Evolutionary conservation across 768 basidiomycete genomes (phyloP).

Genomic region (Amanita exitialis): DNA sequence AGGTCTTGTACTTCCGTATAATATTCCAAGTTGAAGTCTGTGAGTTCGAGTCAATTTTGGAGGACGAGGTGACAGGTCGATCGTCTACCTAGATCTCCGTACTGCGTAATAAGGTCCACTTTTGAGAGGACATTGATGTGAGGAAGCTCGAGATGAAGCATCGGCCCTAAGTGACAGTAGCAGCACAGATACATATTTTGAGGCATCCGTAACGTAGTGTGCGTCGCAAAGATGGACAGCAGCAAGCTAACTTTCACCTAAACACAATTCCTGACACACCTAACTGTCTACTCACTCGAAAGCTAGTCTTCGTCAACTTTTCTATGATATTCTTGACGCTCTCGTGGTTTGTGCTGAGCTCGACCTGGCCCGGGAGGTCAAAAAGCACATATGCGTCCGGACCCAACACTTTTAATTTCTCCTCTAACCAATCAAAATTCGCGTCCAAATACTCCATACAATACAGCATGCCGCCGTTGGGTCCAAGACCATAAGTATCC

Average conservation of each 20-base stretch:
- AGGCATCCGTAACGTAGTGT: slow-evolving; percentile 92
- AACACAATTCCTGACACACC: background rate
- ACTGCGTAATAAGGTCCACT: slow-evolving; percentile 81
- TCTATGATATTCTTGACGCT: slow-evolving; percentile 76
- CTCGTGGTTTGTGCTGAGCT: slow-evolving; percentile 92
- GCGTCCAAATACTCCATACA: slow-evolving; percentile 94
- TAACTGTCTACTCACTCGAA: slow-evolving; percentile 55
- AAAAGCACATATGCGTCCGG: slow-evolving; percentile 83
- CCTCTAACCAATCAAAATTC: slow-evolving; percentile 88
- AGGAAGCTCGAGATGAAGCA: slow-evolving; percentile 98
- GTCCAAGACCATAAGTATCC: slow-evolving; percentile 76
- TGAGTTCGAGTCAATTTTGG: background rate
- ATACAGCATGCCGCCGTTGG: slow-evolving; percentile 94
- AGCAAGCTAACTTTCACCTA: slow-evolving; percentile 52
- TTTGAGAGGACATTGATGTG: slow-evolving; percentile 97
- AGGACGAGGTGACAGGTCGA: background rate
- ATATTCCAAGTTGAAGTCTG: slow-evolving; percentile 95
- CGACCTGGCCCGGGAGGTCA: slow-evolving; percentile 96
- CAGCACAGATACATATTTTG: slow-evolving; percentile 90
- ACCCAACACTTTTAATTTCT: slow-evolving; percentile 51
- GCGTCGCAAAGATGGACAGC: slow-evolving; percentile 95
- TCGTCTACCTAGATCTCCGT: slow-evolving; percentile 76
- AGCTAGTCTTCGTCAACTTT: slow-evolving; percentile 61
- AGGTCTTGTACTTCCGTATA: slow-evolving; percentile 98
- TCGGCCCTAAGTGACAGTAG: slow-evolving; percentile 87